Base-by-base conservation (phyloP, 805 yeast species). In the Yamadazyma insecticola region DNA sequence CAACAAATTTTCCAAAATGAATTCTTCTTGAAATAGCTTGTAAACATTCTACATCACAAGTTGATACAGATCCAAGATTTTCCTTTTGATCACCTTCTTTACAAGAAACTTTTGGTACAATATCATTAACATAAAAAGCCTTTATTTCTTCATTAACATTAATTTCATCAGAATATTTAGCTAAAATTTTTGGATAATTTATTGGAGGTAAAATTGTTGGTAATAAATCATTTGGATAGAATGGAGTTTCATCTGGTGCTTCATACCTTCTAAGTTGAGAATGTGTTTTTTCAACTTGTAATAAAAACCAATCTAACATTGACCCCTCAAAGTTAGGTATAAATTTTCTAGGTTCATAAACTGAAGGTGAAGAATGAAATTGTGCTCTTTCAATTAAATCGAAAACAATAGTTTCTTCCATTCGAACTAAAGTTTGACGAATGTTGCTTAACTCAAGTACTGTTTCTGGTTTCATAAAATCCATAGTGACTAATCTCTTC, bases 1-100 rank as follows among this genome's bases (percentile, higher is more conserved):
- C 98, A 7, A 92, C 98, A 67, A 90, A 92, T 59, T 84, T 85
- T 29, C 98, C 98, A 60, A 90, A 92, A 60, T 92, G 98, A 45
- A 92, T 86, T 53, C 98, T 73, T 48, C 98, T 71, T 6, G 95
- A 83, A 26, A 92, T 61, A 4, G 95, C 81, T 57, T 92, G 96
- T 43, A 92, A 68, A 43, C 83, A 76, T 44, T 84, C 95, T 35
- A 90, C 83, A 53, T 92, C 98, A 40, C 86, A 69, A 23, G 77
- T 64, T 3, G 95, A 80, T 23, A 92, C 85, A 16, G 95, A 81
- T 1, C 98, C 98, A 33, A 78, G 67, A 56, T 89, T 92, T 51
- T 88, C 96, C 24, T 69, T 63, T 49, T 88, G 94, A 35, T 88
- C 94, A 2, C 86, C 81, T 20, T 57, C 50, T 23, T 66, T 71